phyloP scores from a whole-genome alignment of 2,329 filamentous ascomycete species.

The Coniochaeta hoffmannii region DNA sequence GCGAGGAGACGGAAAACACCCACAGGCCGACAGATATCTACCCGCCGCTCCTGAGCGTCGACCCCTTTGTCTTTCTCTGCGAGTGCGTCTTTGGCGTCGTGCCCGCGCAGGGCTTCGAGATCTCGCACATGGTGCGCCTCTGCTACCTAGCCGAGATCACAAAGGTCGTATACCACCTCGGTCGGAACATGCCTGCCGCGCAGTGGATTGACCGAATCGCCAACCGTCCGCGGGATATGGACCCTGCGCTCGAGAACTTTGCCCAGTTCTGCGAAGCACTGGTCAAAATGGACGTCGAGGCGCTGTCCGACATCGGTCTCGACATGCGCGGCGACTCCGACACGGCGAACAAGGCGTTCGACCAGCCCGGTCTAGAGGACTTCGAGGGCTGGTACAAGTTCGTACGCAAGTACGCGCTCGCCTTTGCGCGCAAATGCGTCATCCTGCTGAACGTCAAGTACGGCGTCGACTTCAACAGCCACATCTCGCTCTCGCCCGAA shows the following conservation, averaged over 20 bases:
- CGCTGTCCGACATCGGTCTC: conserved; percentile 18
- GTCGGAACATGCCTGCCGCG: conserved; percentile 43
- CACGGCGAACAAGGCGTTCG: conserved; percentile 38
- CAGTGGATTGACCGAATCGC: conserved; percentile 40
- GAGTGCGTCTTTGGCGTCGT: conserved; percentile 68
- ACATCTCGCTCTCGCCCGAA: conserved; percentile 54
- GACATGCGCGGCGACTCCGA: conserved; percentile 14
- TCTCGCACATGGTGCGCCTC: conserved; percentile 71
- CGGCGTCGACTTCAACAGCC: conserved; percentile 77
- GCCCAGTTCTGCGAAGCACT: conserved; percentile 46
- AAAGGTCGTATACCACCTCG: conserved; percentile 62
- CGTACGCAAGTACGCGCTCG: conserved; percentile 76
- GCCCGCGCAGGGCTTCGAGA: conserved; percentile 61
- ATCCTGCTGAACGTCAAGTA: conserved; percentile 83
- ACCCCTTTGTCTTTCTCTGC: conserved; percentile 74
- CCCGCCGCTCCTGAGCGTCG: conserved; percentile 56
- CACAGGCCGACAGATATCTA: conserved; percentile 37
- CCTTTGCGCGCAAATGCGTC: conserved; percentile 78
- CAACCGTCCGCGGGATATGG: conserved; percentile 30
- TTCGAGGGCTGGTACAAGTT: conserved; percentile 50
- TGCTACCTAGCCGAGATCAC: conserved; percentile 90
- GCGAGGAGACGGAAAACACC: conserved; percentile 30
- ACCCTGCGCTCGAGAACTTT: conserved; percentile 45
- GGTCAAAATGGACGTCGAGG: conserved; percentile 35
- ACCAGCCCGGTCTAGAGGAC: conserved; percentile 46